A percentile compares a stretch with the other conserved stretches of the same genome.
These are phyloP conservation scores for Coleophoma crateriformis DNA, from an alignment of 2,329 filamentous ascomycete species.

Conservation along the genomic window DNA sequence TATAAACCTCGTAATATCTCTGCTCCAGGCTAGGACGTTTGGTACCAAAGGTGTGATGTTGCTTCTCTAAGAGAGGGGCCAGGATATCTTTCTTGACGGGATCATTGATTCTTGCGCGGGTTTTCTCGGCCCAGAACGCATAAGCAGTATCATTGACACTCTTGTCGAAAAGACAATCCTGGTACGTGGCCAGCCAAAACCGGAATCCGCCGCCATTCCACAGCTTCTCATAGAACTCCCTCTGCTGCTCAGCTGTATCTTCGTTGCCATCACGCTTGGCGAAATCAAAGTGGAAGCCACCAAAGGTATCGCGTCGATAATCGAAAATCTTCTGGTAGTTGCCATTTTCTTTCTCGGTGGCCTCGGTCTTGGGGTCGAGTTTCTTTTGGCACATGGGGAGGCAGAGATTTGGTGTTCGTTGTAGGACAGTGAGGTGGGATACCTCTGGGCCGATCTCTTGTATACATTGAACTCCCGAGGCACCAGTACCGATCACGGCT, in stretches of 20 bases:
- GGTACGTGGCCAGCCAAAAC: constrained; percentile 39
- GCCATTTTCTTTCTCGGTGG: constrained; percentile 34
- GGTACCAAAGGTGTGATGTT: constrained; percentile 38
- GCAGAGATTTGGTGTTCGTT: constrained; percentile 52
- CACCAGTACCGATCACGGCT: constrained; percentile 45
- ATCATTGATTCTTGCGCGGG: constrained; percentile 36
- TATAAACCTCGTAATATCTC: constrained; percentile 43
- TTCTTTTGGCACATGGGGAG: constrained; percentile 49
- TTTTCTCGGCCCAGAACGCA: constrained; percentile 42
- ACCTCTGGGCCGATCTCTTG: constrained; percentile 28
- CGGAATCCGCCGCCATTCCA: constrained; percentile 42
- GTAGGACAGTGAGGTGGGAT: constrained; percentile 41
- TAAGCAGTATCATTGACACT: constrained; percentile 40
- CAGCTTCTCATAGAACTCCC: constrained; percentile 36
- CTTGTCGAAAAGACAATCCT: constrained; percentile 35
- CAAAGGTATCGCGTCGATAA: constrained; percentile 37
- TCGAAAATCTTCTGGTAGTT: constrained; percentile 36
- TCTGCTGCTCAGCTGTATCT: constrained; percentile 35
- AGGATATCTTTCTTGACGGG: constrained; percentile 37
- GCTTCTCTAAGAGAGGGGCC: constrained; percentile 32
- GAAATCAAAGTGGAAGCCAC: constrained; percentile 46
- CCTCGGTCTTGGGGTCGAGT: constrained; percentile 32
- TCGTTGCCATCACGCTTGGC: constrained; percentile 37
- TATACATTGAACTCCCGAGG: constrained; percentile 19
- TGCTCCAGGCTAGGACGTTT: constrained; percentile 42